A percentile compares a stretch with the other conserved stretches of the same genome.
Conservation (phyloP, 2,329 filamentous ascomycete genomes). For the Fusarium anthophilum region DNA sequence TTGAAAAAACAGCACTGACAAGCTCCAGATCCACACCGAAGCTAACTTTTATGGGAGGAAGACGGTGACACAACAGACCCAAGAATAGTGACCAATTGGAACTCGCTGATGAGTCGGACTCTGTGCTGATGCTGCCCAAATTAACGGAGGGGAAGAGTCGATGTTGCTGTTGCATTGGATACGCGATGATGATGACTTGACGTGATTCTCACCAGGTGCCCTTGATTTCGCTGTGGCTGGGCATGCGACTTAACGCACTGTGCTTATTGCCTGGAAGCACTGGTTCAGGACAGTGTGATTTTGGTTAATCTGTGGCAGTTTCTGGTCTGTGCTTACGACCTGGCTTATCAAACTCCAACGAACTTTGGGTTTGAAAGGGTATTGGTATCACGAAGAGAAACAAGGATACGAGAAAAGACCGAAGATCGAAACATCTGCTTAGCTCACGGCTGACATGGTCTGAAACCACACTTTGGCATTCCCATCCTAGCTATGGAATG, state of each 20-base stretch:
- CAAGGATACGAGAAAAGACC: background rate
- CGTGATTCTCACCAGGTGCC: constrained; percentile 23
- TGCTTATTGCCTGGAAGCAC: background rate
- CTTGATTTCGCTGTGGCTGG: constrained; percentile 14
- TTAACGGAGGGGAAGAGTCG: background rate
- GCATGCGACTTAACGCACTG: background rate
- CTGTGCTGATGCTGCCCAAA: background rate
- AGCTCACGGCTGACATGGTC: background rate
- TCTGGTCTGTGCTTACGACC: background rate
- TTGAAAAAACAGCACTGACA: constrained; percentile 20
- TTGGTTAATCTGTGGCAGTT: background rate
- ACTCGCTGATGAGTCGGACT: background rate
- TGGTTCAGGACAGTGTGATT: background rate
- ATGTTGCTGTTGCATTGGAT: background rate
- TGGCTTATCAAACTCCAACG: background rate
- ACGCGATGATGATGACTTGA: constrained; percentile 31
- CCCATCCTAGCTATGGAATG: background rate
- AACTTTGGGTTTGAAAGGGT: background rate
- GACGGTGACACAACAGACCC: background rate
- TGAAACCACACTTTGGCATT: background rate
- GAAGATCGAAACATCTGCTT: background rate
- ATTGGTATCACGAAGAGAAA: background rate
- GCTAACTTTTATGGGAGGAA: background rate
- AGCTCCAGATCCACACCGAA: background rate
- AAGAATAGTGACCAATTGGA: background rate